Evolutionary conservation across 495 filamentous ascomycete genomes (phyloP), one percentile per base, ranked within the genome.

Genomic region (Penicillium bialowiezense): DNA sequence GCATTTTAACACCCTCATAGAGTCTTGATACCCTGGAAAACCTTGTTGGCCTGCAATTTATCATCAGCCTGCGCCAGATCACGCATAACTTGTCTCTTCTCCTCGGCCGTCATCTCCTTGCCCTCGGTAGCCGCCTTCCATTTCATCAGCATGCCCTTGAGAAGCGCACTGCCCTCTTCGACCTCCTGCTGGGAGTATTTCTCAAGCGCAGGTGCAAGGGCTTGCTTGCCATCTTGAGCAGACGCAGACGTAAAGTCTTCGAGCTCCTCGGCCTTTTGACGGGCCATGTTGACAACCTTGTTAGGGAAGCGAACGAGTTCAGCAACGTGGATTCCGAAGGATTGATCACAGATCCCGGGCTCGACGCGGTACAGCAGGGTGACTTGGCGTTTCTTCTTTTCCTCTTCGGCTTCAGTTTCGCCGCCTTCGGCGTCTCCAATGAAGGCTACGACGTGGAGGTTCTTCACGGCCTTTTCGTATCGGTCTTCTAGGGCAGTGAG

Each of bases 271-370:
- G 93, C 93, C 71, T 97, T 97, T 51, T 93, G 82, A 71, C 95
- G 96, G 20, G 93, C 93, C 93, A 97, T 99, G 58, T 90, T 90
- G 44, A 99, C 88, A 5, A 99, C 93, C 69, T 97, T 99, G 44
- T 88, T 83, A 2, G 93, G 93, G 75, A 99, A 99, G n/a, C 91
- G 82, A 7, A 99, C 93, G 1, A 99, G 81, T 72, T 99, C 93
- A 8, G 93, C 93, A 10, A 99, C 93, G 66, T 98, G 93, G 63
- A 98, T 98, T 56, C 93, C 93, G 69, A 98, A 98, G 31, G 84
- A 89, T 67, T 98, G 93, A 64, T 99, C 93, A 72, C 90, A 96
- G 56, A 97, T 85, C 31, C 93, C 95, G 4, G 90, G 88, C 55
- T 91, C 88, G 35, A 98, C 91, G 64, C 95, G 95, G 73, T 98